A percentile compares a stretch with the other conserved stretches of the same genome.
These are phyloP conservation scores for Cladosporium sp. DNA, from an alignment of 2,329 filamentous ascomycete genomes.

Conservation along the genomic window DNA sequence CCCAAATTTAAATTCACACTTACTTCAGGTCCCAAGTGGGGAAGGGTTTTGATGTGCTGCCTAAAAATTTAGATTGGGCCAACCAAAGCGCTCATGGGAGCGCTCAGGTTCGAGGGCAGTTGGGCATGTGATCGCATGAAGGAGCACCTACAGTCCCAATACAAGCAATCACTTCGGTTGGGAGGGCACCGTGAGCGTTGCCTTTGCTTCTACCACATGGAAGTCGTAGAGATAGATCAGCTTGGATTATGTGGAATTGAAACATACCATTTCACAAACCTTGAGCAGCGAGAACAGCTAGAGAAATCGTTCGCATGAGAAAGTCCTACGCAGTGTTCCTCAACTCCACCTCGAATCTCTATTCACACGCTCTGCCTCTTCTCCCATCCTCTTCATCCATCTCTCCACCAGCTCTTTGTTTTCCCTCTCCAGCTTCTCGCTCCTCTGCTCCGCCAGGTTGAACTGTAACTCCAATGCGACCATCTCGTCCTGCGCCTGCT, in stretches of 20 bases:
- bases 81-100: background rate
- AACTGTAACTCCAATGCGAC: conserved; percentile 83
- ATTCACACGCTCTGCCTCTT: conserved; percentile 89
- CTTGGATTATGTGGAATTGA: background rate
- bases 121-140: background rate
- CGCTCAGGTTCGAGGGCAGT: background rate
- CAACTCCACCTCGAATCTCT: conserved; percentile 36
- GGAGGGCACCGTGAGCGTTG: background rate
- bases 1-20: background rate
- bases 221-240: background rate
- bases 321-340: background rate
- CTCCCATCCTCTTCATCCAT: conserved; percentile 85
- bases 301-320: background rate
- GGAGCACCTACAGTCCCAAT: background rate
- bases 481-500: conserved; percentile 91
- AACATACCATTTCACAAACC: background rate
- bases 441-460: conserved; percentile 77
- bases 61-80: background rate
- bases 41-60: background rate
- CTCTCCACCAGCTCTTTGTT: conserved; percentile 87
- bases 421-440: conserved; percentile 71
- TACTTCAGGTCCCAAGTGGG: background rate
- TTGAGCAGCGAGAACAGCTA: background rate
- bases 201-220: background rate
- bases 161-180: background rate